These are phyloP conservation scores for Pseudodiploospora longispora DNA, from an alignment of 2,329 filamentous ascomycete species.

Conservation along the genomic window DNA sequence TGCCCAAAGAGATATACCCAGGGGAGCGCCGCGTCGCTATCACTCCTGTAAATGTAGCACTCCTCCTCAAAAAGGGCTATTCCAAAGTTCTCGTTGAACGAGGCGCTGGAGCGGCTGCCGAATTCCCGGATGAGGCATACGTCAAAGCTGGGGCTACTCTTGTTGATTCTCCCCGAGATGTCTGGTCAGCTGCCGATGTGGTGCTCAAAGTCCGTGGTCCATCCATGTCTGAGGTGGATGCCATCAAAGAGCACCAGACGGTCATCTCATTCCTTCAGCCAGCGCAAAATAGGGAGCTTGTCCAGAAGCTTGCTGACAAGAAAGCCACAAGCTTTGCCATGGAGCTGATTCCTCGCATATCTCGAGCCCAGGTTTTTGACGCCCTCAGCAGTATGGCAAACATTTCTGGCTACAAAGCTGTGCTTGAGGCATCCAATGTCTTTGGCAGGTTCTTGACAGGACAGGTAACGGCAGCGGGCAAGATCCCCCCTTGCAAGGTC, in stretches of 20 bases:
- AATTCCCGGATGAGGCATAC: conserved; percentile 72
- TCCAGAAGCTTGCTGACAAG: conserved; percentile 62
- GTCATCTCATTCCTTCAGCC: conserved; percentile 80
- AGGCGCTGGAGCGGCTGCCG: conserved; percentile 69
- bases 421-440: conserved; percentile 80
- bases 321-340: conserved; percentile 77
- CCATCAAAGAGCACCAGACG: conserved; percentile 61
- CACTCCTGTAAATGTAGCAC: conserved; percentile 72
- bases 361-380: conserved; percentile 80
- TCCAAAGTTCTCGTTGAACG: conserved; percentile 68
- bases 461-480: conserved; percentile 81
- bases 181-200: conserved; percentile 71
- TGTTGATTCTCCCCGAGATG: conserved; percentile 55
- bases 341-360: conserved; percentile 89
- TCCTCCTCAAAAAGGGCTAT: conserved; percentile 82
- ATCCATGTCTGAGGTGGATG: conserved; percentile 58
- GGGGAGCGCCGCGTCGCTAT: conserved; percentile 78
- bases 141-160: conserved; percentile 69
- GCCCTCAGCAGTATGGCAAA: conserved; percentile 90
- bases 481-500: conserved; percentile 86
- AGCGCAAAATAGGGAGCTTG: conserved; percentile 66
- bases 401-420: conserved; percentile 88
- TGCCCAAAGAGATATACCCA: conserved; percentile 70
- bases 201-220: conserved; percentile 78
- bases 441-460: conserved; percentile 85